phyloP scores from a whole-genome alignment of 1,139 yeast genomes.

The Zygotorulaspora mrakii region DNA sequence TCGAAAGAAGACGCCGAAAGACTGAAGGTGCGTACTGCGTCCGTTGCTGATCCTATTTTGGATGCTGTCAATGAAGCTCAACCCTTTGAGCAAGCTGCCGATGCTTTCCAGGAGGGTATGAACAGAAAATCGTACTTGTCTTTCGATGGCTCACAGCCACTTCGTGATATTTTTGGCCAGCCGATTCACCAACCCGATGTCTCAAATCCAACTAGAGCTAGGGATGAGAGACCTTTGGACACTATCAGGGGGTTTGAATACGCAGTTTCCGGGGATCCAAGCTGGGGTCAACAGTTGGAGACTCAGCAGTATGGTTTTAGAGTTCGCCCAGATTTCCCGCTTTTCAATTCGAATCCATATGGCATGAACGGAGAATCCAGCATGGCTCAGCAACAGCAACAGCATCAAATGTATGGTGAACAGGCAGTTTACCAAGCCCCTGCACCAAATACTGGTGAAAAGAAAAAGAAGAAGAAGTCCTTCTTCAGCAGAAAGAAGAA shows the following conservation, averaged over 20 bases:
- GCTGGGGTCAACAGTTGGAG: constrained; percentile 76
- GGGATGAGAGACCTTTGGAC: constrained; percentile 94
- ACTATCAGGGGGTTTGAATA: constrained; percentile 91
- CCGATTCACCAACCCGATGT: constrained; percentile 71
- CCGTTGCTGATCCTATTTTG: constrained; percentile 83
- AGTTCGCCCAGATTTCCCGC: constrained; percentile 54
- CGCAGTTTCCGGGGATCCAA: constrained; percentile 81
- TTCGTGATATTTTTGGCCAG: constrained; percentile 78
- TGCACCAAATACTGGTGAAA: constrained; percentile 44
- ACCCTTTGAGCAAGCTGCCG: constrained; percentile 79
- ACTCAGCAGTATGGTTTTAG: constrained; percentile 76
- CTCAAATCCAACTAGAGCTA: constrained; percentile 85
- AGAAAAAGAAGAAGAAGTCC: constrained; percentile 67
- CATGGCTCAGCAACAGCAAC: constrained; percentile 19
- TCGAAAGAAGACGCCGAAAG: constrained; percentile 47
- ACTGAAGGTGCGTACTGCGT: constrained; percentile 56
- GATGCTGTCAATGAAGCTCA: constrained; percentile 92
- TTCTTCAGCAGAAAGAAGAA: constrained; percentile 70
- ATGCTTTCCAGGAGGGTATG: constrained; percentile 32
- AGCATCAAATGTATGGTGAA: constrained; percentile 39
- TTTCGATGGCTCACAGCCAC: constrained; percentile 37
- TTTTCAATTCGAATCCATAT: constrained; percentile 39
- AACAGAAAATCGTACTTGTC: constrained; percentile 33
- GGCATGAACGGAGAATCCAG: constrained; percentile 27
- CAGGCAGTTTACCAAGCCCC: constrained; percentile 68